Conservation (phyloP, 116 monocot genomes). For the Dioscorea cayenensis region DNA sequence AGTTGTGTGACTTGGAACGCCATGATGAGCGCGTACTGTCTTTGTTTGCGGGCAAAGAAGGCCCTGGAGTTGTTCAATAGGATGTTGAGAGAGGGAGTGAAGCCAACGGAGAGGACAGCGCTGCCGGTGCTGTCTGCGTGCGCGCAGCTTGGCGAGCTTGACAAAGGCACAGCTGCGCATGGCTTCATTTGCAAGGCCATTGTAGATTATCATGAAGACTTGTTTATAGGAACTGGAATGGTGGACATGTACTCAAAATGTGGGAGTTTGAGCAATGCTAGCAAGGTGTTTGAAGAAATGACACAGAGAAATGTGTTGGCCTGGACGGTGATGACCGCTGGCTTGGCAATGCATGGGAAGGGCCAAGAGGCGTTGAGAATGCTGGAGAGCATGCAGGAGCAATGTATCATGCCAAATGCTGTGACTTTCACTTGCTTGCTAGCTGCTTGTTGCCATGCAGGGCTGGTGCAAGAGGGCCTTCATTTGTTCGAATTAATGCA, state of each 20-base stretch:
- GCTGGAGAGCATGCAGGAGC: conserved; percentile 20
- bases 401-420: conserved; percentile 21
- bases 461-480: conserved; percentile 27
- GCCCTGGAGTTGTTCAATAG: conserved; percentile 18
- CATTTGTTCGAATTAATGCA: conserved; percentile 23
- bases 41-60: conserved; percentile 1
- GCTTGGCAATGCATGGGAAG: conserved; percentile 25
- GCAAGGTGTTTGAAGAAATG: conserved; percentile 13
- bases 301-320: conserved; percentile 26
- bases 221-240: conserved; percentile 27
- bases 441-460: conserved; percentile 28
- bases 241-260: conserved; percentile 46
- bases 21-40: conserved; percentile 20
- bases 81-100: conserved; percentile 2
- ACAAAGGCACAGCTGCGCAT: conserved; percentile 16
- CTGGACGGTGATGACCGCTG: conserved; percentile 36
- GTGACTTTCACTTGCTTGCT: conserved; percentile 30
- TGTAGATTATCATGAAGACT: conserved; percentile 1
- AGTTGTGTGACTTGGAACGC: conserved; percentile 25
- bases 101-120: conserved; percentile 25
- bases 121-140: conserved; percentile 30
- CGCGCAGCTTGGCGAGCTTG: conserved; percentile 23
- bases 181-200: conserved; percentile 16
- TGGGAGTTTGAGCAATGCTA: conserved; percentile 27
- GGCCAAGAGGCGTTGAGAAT: conserved; percentile 22